Conservation (phyloP, 805 yeast species). For the Groenewaldozyma tartarivorans region DNA sequence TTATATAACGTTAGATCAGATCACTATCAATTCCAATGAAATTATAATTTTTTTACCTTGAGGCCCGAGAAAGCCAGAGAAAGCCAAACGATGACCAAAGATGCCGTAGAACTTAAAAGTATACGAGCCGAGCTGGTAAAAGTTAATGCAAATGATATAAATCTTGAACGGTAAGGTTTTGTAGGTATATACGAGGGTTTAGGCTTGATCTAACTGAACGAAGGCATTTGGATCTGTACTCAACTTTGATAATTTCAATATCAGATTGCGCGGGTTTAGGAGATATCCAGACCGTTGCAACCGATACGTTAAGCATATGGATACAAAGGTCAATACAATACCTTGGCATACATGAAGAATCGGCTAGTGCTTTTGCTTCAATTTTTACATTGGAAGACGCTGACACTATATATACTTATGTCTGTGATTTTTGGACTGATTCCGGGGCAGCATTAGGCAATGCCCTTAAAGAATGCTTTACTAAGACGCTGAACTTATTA, state of each 20-base stretch:
- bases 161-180: constrained; percentile 10
- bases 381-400: constrained; percentile 15
- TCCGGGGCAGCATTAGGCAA: constrained; percentile 63
- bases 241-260: constrained; percentile 27
- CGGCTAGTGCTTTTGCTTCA: not conserved
- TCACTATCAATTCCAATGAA: no score
- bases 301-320: constrained; percentile 62
- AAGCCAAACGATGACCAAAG: no score
- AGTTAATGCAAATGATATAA: constrained; percentile 13
- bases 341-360: constrained; percentile 9
- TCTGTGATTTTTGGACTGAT: constrained; percentile 62
- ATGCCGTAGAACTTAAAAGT: no score
- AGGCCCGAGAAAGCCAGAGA: no score
- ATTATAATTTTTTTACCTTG: no score
- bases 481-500: constrained; percentile 40
- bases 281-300: constrained; percentile 33
- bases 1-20: no score
- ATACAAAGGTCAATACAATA: constrained; percentile 44
- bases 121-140: constrained; percentile 12
- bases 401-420: constrained; percentile 30
- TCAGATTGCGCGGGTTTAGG: constrained; percentile 29
- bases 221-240: constrained; percentile 19
- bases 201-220: no score
- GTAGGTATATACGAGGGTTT: not conserved
- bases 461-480: constrained; percentile 52